Conservation (phyloP, 2,329 filamentous ascomycete genomes). For the Pseudogymnoascus sp. region DNA sequence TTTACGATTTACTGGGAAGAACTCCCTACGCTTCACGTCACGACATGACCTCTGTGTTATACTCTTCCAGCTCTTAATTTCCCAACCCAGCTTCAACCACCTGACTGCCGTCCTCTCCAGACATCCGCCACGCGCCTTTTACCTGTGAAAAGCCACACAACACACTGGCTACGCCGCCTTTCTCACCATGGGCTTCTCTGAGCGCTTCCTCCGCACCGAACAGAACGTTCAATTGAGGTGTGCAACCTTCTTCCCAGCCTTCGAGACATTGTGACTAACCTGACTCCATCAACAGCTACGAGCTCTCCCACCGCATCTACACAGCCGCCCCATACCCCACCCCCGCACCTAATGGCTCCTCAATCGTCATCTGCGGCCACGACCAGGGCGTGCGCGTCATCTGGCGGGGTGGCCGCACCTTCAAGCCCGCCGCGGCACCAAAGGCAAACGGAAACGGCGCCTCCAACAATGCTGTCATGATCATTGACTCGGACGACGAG, state of each 20-base stretch:
- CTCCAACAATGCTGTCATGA: slow-evolving; percentile 47
- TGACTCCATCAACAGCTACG: slow-evolving; percentile 39
- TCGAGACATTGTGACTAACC: neutral
- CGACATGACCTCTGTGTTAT: neutral
- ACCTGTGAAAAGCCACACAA: neutral
- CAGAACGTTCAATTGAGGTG: slow-evolving; percentile 1
- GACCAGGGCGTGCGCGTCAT: slow-evolving; percentile 53
- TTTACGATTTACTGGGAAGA: neutral
- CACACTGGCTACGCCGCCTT: neutral
- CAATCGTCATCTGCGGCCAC: slow-evolving; percentile 54
- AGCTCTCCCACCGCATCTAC: slow-evolving; percentile 49
- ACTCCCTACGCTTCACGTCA: neutral
- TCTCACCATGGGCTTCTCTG: neutral
- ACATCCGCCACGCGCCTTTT: neutral
- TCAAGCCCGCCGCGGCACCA: slow-evolving; percentile 36
- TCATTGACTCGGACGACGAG: slow-evolving; percentile 57
- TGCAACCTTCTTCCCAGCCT: neutral
- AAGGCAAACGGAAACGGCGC: slow-evolving; percentile 45
- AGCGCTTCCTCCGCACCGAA: neutral
- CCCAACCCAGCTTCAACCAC: neutral
- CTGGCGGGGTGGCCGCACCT: slow-evolving; percentile 55
- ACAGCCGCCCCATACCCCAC: slow-evolving; percentile 54
- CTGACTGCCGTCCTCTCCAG: neutral
- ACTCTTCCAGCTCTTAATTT: neutral
- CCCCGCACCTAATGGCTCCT: slow-evolving; percentile 54